Conservation (phyloP, 2,329 filamentous ascomycete species). For the Trichoderma simmonsii region DNA sequence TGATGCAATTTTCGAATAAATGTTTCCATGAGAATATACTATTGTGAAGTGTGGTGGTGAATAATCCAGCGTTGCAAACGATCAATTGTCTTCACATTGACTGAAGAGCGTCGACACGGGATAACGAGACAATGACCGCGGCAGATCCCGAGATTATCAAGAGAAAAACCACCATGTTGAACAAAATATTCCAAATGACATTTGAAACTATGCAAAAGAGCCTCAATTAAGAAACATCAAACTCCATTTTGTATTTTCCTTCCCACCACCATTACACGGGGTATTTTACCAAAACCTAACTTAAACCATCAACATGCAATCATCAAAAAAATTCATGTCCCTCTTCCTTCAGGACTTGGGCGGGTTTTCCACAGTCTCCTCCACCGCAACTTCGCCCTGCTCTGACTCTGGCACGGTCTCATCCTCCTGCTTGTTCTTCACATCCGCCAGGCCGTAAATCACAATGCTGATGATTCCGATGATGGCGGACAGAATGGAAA, state of each 20-base stretch:
- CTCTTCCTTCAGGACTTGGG: neutral
- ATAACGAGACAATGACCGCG: neutral
- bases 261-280: neutral
- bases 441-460: slow-evolving; percentile 12
- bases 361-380: slow-evolving; percentile 1
- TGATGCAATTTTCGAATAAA: neutral
- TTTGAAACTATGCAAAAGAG: neutral
- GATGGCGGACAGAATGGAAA: slow-evolving; percentile 8
- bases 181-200: neutral
- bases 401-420: neutral
- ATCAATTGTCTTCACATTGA: neutral
- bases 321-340: slow-evolving; percentile 6
- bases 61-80: neutral
- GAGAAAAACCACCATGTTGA: neutral
- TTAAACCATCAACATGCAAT: neutral
- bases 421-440: slow-evolving; percentile 1
- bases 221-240: neutral
- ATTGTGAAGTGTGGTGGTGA: neutral
- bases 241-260: neutral
- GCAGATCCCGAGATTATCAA: neutral
- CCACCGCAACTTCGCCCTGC: neutral
- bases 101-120: neutral
- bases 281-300: slow-evolving; percentile 10
- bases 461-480: slow-evolving; percentile 11
- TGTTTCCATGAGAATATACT: neutral